Base-by-base conservation (phyloP, 148 eudicot genomes). In the Euryodendron excelsum region DNA sequence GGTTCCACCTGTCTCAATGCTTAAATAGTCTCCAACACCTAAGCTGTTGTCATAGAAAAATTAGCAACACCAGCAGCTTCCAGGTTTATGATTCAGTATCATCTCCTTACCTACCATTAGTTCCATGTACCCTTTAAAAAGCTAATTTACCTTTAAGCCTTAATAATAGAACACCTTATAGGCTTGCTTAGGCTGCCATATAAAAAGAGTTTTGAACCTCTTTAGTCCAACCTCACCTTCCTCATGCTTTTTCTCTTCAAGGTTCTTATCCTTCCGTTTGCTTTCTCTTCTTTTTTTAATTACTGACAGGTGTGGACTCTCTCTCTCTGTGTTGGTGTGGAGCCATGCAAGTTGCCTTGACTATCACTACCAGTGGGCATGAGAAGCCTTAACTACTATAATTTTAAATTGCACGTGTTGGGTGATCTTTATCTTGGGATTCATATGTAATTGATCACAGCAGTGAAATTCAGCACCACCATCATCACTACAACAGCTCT, bases 231-330 rank as follows among this genome's bases (percentile, higher is more conserved):
- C 45, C 30, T 13, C 45, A 27, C 64, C 28, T 56, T 33, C 76
- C 48, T 5, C 3, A 7, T 15, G 13, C 77, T 59, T 59, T n/a
- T 58, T 72, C 55, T 69, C 31, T 39, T 36, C 25, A 23, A 30
- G 37, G 21, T 47, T 28, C 75, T 72, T 14, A 4, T 20, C 28
- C 47, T 55, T 34, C 31, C 63, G 53, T 36, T 73, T 25, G 1
- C 65, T 74, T 39, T 59, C 34, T 36, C 66, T 59, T 56, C 15
- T 36, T 58, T 36, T 58, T 36, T 20, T 74, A 11, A 13, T 58
- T 74, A 18, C 1, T 74, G n/a, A 74, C 34, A 58, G 77, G 77
- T 34, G 58, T 72, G 25, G 27, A 72, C 73, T 62, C 1, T 65
- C 33, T 37, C 69, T 50, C 56, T 60, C 45, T 60, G 60, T 4